Base-by-base conservation (phyloP, 495 filamentous ascomycete species). In the Peziza echinospora region DNA sequence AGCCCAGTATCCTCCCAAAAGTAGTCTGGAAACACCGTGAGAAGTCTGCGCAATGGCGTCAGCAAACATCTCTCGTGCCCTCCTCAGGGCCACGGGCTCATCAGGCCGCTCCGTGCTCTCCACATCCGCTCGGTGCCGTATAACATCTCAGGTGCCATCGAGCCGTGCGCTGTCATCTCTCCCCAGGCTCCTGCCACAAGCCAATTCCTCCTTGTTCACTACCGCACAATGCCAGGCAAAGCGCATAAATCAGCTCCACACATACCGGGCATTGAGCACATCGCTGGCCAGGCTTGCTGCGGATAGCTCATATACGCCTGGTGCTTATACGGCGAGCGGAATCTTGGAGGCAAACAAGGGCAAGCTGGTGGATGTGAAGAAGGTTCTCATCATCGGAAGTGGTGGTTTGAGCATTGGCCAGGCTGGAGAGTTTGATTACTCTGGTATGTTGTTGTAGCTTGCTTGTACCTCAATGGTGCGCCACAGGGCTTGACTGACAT, bases 401-500 rank as follows among this genome's bases (percentile, higher is more conserved):
- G 89, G 89, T 64, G 89, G 89, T 64, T 72, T 97, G 50, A 87
- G 84, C 61, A 97, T 97, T 69, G 89, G 89, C 49, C 89, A 97
- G 65, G 89, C 89, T 48, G 89, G 89, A 65, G 89, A 97, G 65
- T 97, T 97, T 59, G 89, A 97, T 63, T 97, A 97, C 64, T 96
- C 91, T 52, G 89, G 86, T 73, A 75, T 65, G 65, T 65, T 26
- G 49, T 49, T 45, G 44, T 47, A n/a, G n/a, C n/a, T n/a, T n/a
- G n/a, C n/a, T n/a, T n/a, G n/a, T n/a, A n/a, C n/a, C n/a, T n/a
- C n/a, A n/a, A n/a, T n/a, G n/a, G n/a, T n/a, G n/a, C n/a, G n/a
- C n/a, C n/a, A n/a, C 23, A 41, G 49, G 22, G 11, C 26, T 45
- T 53, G 53, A 46, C 48, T 55, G 51, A 55, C 44, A 24, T 34